Base-by-base conservation (phyloP, 805 yeast species). In the Suhomyces prunicola region DNA sequence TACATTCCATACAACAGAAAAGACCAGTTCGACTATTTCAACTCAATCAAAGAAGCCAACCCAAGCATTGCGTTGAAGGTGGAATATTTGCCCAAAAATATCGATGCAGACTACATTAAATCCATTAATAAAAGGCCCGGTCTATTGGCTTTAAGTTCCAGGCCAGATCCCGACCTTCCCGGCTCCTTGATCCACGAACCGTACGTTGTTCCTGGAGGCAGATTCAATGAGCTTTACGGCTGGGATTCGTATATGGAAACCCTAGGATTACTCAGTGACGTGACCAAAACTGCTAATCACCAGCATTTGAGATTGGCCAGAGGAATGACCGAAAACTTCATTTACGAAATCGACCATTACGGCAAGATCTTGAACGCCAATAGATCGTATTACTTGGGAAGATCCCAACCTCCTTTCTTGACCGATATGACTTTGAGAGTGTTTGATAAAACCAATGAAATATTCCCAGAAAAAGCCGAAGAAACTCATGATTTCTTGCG, bases 241-340 rank as follows among this genome's bases (percentile, higher is more conserved):
- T 93, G 99, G 99, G 99, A 93, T 68, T 90, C 97, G 2, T 93
- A 94, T 65, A 88, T 94, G 87, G 91, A 87, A 65, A 82, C 94
- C 0, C 69, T 91, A 23, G 99, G 98, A 1, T 76, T 94, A 42
- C 67, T 94, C 24, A 79, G 81, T 26, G 87, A 88, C 63, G 76
- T 68, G 1, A 65, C 69, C 0, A 19, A 40, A 24, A 9, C 17
- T 5, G 55, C 58, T 7, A 50, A 64, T 40, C 65, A 68, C 42
- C 81, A 79, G 41, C 78, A 83, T 48, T 69, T 84, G 19, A 88
- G 85, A 41, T 77, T 92, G 33, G 93, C 97, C 7, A 77, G 85
- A 60, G 96, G 96, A 0, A 90, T 93, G 93, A 89, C 92, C 10
- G 92, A 87, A 66, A 92, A 93, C 69, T 92, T 91, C 66, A 86